A percentile compares a stretch with the other conserved stretches of the same genome.
These are phyloP conservation scores for Botrytis galanthina DNA, from an alignment of 2,329 filamentous ascomycete species.

Conservation along the genomic window DNA sequence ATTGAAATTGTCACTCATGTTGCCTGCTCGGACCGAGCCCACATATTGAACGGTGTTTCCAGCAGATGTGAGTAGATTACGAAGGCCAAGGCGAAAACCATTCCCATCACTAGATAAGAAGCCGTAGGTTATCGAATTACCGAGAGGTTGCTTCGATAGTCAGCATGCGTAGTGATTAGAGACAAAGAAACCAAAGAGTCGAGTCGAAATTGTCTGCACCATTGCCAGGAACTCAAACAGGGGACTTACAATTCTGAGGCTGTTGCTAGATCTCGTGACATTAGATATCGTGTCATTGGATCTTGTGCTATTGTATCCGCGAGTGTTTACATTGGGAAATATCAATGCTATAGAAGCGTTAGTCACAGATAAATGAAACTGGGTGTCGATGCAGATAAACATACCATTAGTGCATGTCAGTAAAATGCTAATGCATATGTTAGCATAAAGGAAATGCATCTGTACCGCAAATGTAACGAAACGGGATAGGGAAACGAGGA, in stretches of 20 bases:
- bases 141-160: conserved; percentile 33
- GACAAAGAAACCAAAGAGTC: not conserved
- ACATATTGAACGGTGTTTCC: conserved; percentile 36
- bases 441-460: conserved; percentile 5
- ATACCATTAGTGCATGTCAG: conserved; percentile 17
- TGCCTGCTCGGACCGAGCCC: conserved; percentile 37
- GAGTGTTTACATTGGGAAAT: not conserved
- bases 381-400: not conserved
- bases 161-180: not conserved
- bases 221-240: not conserved
- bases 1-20: conserved; percentile 39
- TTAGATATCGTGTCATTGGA: not conserved
- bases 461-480: not conserved
- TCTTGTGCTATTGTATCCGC: not conserved
- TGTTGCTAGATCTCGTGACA: not conserved
- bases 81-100: conserved; percentile 41
- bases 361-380: not conserved
- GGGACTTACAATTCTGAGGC: conserved; percentile 17
- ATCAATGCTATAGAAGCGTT: not conserved
- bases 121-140: conserved; percentile 42
- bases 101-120: conserved; percentile 38
- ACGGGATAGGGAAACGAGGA: not conserved
- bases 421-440: conserved; percentile 9
- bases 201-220: not conserved
- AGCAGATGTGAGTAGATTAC: conserved; percentile 30